These are phyloP conservation scores for Neofusicoccum laricinum DNA, from an alignment of 2,329 filamentous ascomycete species.

Conservation along the genomic window DNA sequence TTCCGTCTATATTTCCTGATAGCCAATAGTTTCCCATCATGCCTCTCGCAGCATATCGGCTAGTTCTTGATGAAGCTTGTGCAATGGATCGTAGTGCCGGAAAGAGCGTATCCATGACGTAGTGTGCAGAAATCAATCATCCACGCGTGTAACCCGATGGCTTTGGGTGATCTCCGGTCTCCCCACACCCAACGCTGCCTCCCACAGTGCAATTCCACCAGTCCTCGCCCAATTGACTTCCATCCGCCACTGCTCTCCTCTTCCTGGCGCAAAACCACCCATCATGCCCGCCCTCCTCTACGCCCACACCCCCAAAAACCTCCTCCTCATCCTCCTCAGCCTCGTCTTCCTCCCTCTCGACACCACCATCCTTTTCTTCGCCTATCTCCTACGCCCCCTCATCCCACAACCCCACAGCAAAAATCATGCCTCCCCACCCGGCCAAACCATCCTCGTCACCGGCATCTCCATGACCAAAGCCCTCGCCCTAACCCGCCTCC, in stretches of 20 bases:
- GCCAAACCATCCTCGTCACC: conserved; percentile 64
- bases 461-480: conserved; percentile 73
- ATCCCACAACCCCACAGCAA: conserved; percentile 20
- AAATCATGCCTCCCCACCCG: conserved; percentile 17
- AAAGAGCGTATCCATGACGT: conserved; percentile 11
- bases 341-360: conserved; percentile 23
- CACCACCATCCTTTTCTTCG: conserved; percentile 36
- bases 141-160: not conserved
- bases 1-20: not conserved
- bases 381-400: conserved; percentile 32
- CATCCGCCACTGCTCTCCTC: not conserved
- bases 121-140: not conserved
- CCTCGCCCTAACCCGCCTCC: conserved; percentile 62
- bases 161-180: not conserved
- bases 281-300: conserved; percentile 27
- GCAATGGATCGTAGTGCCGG: not conserved
- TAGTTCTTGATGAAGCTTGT: not conserved
- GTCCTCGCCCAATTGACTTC: not conserved
- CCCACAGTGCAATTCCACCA: not conserved
- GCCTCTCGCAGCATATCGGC: not conserved
- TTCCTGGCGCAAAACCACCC: not conserved
- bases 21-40: not conserved
- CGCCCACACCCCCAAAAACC: conserved; percentile 48
- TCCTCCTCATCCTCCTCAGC: conserved; percentile 44
- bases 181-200: not conserved